Conservation (phyloP, 352 stramenopile species). For the Globisporangium camurandrum region DNA sequence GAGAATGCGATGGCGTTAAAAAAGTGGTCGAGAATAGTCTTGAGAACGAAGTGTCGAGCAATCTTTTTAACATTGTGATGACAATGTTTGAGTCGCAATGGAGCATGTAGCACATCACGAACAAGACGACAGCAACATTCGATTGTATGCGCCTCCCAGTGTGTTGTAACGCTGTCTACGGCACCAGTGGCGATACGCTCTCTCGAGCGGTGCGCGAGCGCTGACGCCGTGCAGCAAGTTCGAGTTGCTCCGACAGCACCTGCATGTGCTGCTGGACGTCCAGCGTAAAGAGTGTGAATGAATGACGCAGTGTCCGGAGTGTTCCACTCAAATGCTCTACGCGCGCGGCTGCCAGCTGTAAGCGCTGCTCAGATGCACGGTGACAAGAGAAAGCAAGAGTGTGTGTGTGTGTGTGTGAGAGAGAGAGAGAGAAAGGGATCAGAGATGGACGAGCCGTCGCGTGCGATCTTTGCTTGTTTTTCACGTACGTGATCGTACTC, state of each 20-base stretch:
- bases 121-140: neutral
- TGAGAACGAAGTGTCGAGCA: neutral
- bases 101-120: neutral
- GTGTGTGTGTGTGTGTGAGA: no score
- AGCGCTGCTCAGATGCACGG: constrained; percentile 21
- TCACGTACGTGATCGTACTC: neutral
- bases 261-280: constrained; percentile 50
- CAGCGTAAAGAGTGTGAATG: constrained; percentile 48
- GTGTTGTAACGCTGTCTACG: neutral
- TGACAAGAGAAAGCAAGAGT: no score
- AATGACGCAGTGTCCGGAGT: constrained; percentile 38
- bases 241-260: constrained; percentile 37
- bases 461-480: neutral
- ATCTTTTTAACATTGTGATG: neutral
- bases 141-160: no score
- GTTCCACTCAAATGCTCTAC: constrained; percentile 29
- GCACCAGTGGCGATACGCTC: neutral
- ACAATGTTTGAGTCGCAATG: neutral
- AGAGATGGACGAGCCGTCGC: neutral
- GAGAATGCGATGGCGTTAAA: no score
- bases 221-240: constrained; percentile 10
- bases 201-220: neutral
- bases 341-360: constrained; percentile 21
- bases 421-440: neutral
- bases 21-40: neutral